phyloP scores from a whole-genome alignment of 345 rosid genomes.

The Linum trigynum region DNA sequence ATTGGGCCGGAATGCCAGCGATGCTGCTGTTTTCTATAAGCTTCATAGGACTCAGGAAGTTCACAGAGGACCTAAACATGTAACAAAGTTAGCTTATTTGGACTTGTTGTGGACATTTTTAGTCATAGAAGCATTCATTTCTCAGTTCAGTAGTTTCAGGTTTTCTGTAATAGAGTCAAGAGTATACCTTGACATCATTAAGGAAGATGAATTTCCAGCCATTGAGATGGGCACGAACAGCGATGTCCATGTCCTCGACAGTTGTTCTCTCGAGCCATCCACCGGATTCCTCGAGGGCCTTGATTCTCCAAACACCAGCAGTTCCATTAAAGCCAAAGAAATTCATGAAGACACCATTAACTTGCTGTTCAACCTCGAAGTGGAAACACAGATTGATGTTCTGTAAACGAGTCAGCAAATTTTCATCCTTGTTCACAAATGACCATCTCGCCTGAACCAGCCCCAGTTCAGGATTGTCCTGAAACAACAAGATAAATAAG shows the following conservation, averaged over 20 bases:
- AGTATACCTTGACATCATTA: conserved; percentile 62
- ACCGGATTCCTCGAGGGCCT: conserved; percentile 79
- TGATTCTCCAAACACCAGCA: conserved; percentile 85
- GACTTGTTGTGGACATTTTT: neutral
- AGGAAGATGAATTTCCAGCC: conserved; percentile 86
- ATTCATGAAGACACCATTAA: conserved; percentile 61
- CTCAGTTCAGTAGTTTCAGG: too few species aligned
- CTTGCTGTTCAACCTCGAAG: conserved; percentile 84
- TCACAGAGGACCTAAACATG: conserved; percentile 63
- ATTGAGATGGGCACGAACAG: conserved; percentile 77
- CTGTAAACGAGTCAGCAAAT: conserved; percentile 77
- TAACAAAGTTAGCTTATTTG: conserved; percentile 5
- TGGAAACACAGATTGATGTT: conserved; percentile 75
- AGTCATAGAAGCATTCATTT: too few species aligned
- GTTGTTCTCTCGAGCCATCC: conserved; percentile 93
- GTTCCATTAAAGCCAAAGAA: conserved; percentile 91
- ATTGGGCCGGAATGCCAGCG: conserved; percentile 95
- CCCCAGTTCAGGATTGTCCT: conserved; percentile 60
- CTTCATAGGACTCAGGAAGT: conserved; percentile 83
- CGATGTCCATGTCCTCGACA: conserved; percentile 85
- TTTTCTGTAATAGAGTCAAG: neutral
- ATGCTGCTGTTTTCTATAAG: conserved; percentile 89
- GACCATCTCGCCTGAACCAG: conserved; percentile 82
- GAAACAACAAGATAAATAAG: conserved; percentile 15
- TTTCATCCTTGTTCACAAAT: conserved; percentile 79